Evolutionary conservation across 306 rosid genomes (phyloP).

Genomic region (Cicer chorassanicum): DNA sequence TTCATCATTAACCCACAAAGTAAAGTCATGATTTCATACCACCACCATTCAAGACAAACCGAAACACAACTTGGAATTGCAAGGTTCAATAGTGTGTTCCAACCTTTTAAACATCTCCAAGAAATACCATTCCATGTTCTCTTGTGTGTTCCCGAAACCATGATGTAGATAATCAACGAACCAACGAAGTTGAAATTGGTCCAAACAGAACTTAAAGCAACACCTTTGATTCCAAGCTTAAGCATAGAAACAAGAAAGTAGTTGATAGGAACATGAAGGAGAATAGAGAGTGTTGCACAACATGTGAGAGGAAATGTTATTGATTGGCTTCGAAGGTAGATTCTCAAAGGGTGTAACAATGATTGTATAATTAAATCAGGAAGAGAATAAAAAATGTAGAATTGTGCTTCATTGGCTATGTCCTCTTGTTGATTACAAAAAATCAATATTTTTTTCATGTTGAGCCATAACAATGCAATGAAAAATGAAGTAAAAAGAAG

Average conservation of each 20-base stretch:
- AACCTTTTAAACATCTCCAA: slow-evolving; percentile 1
- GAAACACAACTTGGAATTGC: slow-evolving; percentile 51
- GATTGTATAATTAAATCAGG: slow-evolving; percentile 51
- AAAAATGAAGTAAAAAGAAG: slow-evolving; percentile 37
- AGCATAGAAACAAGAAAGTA: slow-evolving; percentile 44
- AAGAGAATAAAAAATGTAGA: slow-evolving; percentile 40
- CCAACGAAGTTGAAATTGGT: slow-evolving; percentile 48
- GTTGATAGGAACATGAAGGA: slow-evolving; percentile 52
- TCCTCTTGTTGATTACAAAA: slow-evolving; percentile 46
- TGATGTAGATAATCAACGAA: slow-evolving; percentile 28
- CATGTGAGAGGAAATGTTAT: slow-evolving; percentile 47
- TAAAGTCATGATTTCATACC: slow-evolving; percentile 55
- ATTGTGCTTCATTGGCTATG: slow-evolving; percentile 47
- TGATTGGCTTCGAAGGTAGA: slow-evolving; percentile 51
- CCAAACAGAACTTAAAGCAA: slow-evolving; percentile 45
- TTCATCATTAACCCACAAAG: slow-evolving; percentile 41
- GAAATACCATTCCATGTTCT: slow-evolving; percentile 38
- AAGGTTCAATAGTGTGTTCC: slow-evolving; percentile 32
- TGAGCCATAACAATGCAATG: slow-evolving; percentile 43
- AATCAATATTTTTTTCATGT: slow-evolving; percentile 40
- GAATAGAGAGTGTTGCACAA: slow-evolving; percentile 42
- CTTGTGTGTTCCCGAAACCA: slow-evolving; percentile 4
- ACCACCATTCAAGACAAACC: slow-evolving; percentile 59
- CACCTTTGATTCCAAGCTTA: slow-evolving; percentile 47
- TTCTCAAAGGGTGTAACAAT: slow-evolving; percentile 45